Conservation (phyloP, 179 eudicot species). For the Silene vulgaris region DNA sequence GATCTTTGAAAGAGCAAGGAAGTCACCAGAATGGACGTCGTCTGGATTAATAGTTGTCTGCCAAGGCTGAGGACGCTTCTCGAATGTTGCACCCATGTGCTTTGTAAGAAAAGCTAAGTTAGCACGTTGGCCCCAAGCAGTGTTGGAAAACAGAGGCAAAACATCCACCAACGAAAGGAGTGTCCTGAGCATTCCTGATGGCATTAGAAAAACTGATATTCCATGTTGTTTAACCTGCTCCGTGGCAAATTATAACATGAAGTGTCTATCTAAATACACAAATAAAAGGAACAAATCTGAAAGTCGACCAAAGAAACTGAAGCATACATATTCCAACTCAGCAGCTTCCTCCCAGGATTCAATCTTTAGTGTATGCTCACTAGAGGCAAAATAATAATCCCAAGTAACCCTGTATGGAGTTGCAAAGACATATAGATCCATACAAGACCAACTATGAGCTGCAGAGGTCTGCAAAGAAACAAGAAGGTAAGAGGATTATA, state of each 20-base stretch:
- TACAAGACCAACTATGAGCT: conserved; percentile 93
- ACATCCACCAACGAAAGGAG: conserved; percentile 85
- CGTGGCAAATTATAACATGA: conserved; percentile 26
- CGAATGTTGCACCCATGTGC: conserved; percentile 92
- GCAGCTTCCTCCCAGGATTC: conserved; percentile 98
- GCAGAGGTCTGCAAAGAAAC: conserved; percentile 58
- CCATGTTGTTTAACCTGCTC: conserved; percentile 95
- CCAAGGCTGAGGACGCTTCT: conserved; percentile 77
- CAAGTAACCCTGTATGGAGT: conserved; percentile 92
- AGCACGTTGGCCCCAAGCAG: conserved; percentile 86
- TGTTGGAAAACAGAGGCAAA: conserved; percentile 81
- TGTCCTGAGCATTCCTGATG: conserved; percentile 97
- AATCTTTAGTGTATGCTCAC: conserved; percentile 65
- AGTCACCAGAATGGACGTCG: conserved; percentile 96
- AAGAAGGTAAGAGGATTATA: conserved; percentile 13
- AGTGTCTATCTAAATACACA: neutral
- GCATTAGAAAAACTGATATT: conserved; percentile 91
- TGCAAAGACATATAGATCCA: conserved; percentile 96
- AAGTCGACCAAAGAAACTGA: too few relatives aligned
- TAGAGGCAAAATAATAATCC: conserved; percentile 85
- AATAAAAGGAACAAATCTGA: neutral
- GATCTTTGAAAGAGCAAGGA: conserved; percentile 87
- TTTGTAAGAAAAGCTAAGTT: conserved; percentile 78
- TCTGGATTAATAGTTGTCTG: conserved; percentile 62
- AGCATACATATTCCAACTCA: conserved; percentile 85